phyloP scores from a whole-genome alignment of 805 yeast species.

The Debaryomyces tyrocola region DNA sequence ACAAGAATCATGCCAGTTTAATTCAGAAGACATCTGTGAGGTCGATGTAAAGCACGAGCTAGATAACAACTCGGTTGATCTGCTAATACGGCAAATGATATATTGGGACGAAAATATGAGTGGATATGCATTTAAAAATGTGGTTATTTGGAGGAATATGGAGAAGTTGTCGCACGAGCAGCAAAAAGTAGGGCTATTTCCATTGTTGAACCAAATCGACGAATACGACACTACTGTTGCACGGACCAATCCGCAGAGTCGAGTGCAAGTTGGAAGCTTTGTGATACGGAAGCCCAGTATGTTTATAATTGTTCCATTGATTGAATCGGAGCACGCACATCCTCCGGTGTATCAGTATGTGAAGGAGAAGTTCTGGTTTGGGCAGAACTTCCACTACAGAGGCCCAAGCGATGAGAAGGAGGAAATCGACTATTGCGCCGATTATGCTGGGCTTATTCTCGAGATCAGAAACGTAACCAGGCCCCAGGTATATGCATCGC shows the following conservation, averaged over 20 bases:
- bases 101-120: constrained; percentile 2
- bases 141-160: constrained; percentile 19
- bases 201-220: constrained; percentile 19
- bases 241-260: not conserved
- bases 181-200: constrained; percentile 15
- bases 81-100: constrained; percentile 1
- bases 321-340: constrained; percentile 6
- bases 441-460: constrained; percentile 3
- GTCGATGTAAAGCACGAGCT: constrained; percentile 8
- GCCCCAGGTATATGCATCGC: constrained; percentile 25
- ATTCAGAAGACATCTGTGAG: constrained; percentile 5
- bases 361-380: constrained; percentile 27
- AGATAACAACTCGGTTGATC: not conserved
- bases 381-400: constrained; percentile 12
- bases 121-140: constrained; percentile 5
- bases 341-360: constrained; percentile 16
- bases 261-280: constrained; percentile 5
- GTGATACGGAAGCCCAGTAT: constrained; percentile 13
- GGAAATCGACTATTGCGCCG: not conserved
- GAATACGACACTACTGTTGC: constrained; percentile 19
- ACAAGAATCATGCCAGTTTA: constrained; percentile 7
- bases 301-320: constrained; percentile 15
- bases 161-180: constrained; percentile 8
- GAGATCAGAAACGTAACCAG: constrained; percentile 6
- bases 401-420: not conserved